A percentile compares a stretch with the other conserved stretches of the same genome.
These are phyloP conservation scores for Xerocomellus intermedius DNA, from an alignment of 768 basidiomycete species.

Conservation along the genomic window DNA sequence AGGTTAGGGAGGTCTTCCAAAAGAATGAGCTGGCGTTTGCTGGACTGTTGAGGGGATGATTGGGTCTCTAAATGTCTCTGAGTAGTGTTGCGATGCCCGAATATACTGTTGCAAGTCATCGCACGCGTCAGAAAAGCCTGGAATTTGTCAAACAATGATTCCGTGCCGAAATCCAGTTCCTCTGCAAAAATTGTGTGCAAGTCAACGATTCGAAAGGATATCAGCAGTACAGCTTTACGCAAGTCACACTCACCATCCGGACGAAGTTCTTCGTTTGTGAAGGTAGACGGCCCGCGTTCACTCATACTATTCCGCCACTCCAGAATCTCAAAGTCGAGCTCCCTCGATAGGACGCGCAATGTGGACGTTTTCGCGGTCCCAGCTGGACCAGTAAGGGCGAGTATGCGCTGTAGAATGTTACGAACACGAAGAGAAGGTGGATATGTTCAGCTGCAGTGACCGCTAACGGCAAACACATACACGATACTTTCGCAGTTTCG, in stretches of 20 bases:
- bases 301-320: conserved; percentile 81
- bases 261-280: conserved; percentile 18
- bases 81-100: conserved; percentile 23
- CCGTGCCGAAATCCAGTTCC: conserved; percentile 9
- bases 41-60: neutral
- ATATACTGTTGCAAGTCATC: conserved; percentile 55
- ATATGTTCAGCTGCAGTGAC: neutral
- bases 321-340: conserved; percentile 74
- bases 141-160: conserved; percentile 61
- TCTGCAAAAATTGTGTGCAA: conserved; percentile 8
- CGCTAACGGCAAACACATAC: conserved; percentile 41
- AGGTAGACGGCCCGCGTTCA: conserved; percentile 37
- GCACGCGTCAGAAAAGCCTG: conserved; percentile 73
- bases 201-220: neutral
- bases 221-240: neutral
- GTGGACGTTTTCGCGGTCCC: conserved; percentile 92
- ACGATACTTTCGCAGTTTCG: conserved; percentile 68
- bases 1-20: conserved; percentile 93
- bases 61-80: conserved; percentile 6
- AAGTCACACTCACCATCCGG: conserved; percentile 7
- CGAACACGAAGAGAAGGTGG: neutral
- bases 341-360: conserved; percentile 66
- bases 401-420: conserved; percentile 58
- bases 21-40: conserved; percentile 62
- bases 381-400: conserved; percentile 84